Evolutionary conservation across 2,329 filamentous ascomycete species (phyloP).

Genomic region (Pseudocercospora fuligena): DNA sequence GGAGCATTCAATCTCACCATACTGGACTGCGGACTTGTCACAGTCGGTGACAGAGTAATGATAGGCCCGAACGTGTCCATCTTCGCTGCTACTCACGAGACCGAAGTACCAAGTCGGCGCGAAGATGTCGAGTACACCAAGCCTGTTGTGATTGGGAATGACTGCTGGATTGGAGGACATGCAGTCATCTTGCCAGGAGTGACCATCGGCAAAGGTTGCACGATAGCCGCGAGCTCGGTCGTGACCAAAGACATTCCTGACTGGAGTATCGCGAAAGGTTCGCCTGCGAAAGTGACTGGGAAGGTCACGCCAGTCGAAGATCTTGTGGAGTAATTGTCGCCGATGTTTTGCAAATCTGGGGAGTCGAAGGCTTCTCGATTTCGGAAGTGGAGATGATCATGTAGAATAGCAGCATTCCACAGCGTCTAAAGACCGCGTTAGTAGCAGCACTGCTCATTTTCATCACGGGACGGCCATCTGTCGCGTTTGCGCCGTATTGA

Average conservation of each 20-base stretch:
- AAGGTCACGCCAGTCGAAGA: background rate
- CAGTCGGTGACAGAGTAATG: constrained; percentile 58
- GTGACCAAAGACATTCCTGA: constrained; percentile 30
- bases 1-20: constrained; percentile 63
- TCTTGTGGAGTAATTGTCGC: background rate
- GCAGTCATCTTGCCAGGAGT: constrained; percentile 34
- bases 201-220: constrained; percentile 32
- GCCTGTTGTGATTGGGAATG: constrained; percentile 52
- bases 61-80: constrained; percentile 60
- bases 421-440: too few relatives aligned
- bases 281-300: background rate
- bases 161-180: constrained; percentile 32
- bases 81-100: constrained; percentile 59
- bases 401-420: too few relatives aligned
- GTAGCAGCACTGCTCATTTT: too few relatives aligned
- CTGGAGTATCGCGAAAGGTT: constrained; percentile 33
- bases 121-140: constrained; percentile 57
- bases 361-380: too few relatives aligned
- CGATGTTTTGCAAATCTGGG: too few relatives aligned
- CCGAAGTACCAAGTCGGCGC: constrained; percentile 53
- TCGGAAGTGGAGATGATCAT: too few relatives aligned
- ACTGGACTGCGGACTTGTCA: constrained; percentile 58
- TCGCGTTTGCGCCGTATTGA: too few relatives aligned
- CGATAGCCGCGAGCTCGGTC: constrained; percentile 30
- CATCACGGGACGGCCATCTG: too few relatives aligned